A percentile compares a stretch with the other conserved stretches of the same genome.
Evolutionary conservation across 108 stramenopile species (phyloP).

Genomic region (Skeletonema menzelii): DNA sequence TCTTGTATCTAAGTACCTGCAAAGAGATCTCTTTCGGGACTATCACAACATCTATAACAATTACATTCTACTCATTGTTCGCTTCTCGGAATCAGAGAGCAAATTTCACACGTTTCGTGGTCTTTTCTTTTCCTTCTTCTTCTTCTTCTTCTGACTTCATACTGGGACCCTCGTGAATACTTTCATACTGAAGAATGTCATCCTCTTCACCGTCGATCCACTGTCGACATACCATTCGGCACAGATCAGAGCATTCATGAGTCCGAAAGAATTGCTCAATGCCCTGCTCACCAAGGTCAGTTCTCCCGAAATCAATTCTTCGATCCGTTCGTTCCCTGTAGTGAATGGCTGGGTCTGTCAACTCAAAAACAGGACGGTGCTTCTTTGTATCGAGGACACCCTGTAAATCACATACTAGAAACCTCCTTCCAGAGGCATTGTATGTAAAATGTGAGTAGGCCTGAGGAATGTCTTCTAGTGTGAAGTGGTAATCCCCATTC

Average conservation of each 20-base stretch:
- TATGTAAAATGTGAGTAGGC: slow-evolving; percentile 62
- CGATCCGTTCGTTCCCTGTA: slow-evolving; percentile 27
- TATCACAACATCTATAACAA: too few species aligned
- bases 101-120: not conserved
- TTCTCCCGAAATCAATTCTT: slow-evolving; percentile 39
- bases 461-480: slow-evolving; percentile 42
- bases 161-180: not conserved
- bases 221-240: slow-evolving; percentile 44
- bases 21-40: too few species aligned
- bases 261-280: slow-evolving; percentile 46
- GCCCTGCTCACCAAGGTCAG: slow-evolving; percentile 52
- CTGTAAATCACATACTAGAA: slow-evolving; percentile 60
- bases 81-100: not conserved
- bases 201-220: slow-evolving; percentile 26
- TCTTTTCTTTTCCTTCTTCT: not conserved
- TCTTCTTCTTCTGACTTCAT: not conserved
- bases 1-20: too few species aligned
- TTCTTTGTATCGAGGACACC: slow-evolving; percentile 31
- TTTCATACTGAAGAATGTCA: not conserved
- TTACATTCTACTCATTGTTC: too few species aligned
- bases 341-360: slow-evolving; percentile 61
- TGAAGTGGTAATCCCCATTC: slow-evolving; percentile 1
- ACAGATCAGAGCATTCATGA: slow-evolving; percentile 43
- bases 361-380: slow-evolving; percentile 34
- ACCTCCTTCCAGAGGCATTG: slow-evolving; percentile 21